Percentiles rank a stretch among this genome's conserved stretches.
Conservation (phyloP, 2,329 filamentous ascomycete genomes). For the Aureobasidium sp. region DNA sequence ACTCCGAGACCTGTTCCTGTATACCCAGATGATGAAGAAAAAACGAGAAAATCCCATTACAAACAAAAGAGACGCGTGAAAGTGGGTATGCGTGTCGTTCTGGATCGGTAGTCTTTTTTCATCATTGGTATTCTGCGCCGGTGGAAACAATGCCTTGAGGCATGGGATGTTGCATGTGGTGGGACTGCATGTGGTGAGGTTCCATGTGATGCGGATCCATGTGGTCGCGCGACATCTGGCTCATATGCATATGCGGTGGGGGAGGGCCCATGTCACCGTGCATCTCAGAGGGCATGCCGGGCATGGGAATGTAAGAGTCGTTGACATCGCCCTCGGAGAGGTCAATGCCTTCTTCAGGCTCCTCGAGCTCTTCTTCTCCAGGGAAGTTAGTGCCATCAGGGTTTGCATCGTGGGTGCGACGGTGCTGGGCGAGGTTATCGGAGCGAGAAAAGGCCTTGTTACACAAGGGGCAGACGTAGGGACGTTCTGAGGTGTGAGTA, state of each 20-base stretch:
- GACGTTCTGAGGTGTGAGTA: slow-evolving; percentile 98
- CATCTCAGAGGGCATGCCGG: slow-evolving; percentile 8
- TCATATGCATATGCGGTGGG: slow-evolving; percentile 27
- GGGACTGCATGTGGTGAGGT: not conserved
- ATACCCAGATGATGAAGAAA: not conserved
- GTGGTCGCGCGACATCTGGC: not conserved
- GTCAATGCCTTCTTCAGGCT: slow-evolving; percentile 77
- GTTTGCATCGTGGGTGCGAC: slow-evolving; percentile 71
- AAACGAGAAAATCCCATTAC: not conserved
- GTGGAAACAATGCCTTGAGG: not conserved
- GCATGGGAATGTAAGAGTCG: slow-evolving; percentile 21
- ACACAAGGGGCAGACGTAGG: slow-evolving; percentile 95
- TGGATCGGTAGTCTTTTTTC: not conserved
- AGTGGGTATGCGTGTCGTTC: not conserved
- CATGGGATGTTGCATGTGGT: slow-evolving; percentile 1
- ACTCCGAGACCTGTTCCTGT: not conserved
- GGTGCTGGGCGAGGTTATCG: slow-evolving; percentile 95
- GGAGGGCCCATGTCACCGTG: slow-evolving; percentile 13
- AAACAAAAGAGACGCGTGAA: slow-evolving; percentile 10
- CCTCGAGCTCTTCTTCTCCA: slow-evolving; percentile 72
- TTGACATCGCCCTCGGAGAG: slow-evolving; percentile 42
- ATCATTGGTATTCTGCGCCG: slow-evolving; percentile 10
- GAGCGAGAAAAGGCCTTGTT: slow-evolving; percentile 98
- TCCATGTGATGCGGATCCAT: not conserved
- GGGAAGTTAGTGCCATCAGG: slow-evolving; percentile 52